A percentile compares a stretch with the other conserved stretches of the same genome.
phyloP scores from a whole-genome alignment of 2,329 filamentous ascomycete genomes.

The Corniculantispora saksenae region DNA sequence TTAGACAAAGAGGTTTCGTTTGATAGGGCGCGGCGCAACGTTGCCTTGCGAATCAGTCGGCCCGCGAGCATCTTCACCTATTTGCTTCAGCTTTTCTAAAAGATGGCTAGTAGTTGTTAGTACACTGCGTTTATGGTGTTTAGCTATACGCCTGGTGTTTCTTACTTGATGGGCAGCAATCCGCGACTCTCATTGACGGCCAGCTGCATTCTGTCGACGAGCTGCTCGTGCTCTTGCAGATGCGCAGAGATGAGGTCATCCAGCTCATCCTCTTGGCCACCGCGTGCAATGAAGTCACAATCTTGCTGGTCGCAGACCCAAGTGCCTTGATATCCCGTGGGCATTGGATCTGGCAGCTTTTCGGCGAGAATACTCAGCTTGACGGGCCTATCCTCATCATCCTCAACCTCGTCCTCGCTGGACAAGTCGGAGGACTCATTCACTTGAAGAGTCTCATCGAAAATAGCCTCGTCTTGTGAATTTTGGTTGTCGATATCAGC shows the following conservation, averaged over 20 bases:
- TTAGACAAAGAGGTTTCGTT: constrained; percentile 13
- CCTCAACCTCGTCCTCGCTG: constrained; percentile 22
- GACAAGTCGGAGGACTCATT: background rate
- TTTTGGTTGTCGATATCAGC: constrained; percentile 31
- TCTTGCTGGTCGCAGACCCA: constrained; percentile 68
- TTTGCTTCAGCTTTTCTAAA: constrained; percentile 16
- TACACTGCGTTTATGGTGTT: too few species aligned
- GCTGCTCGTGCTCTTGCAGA: constrained; percentile 59
- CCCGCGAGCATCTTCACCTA: background rate
- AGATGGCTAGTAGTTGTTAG: constrained; percentile 8
- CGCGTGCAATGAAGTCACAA: constrained; percentile 65
- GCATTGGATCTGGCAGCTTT: constrained; percentile 47
- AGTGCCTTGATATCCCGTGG: constrained; percentile 60
- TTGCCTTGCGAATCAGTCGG: constrained; percentile 2
- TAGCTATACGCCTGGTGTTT: constrained; percentile 12
- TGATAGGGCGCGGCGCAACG: constrained; percentile 5
- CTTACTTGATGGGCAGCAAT: constrained; percentile 59
- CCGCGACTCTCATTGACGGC: constrained; percentile 60
- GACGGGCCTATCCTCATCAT: constrained; percentile 33
- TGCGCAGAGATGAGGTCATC: constrained; percentile 61
- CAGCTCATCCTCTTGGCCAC: constrained; percentile 56
- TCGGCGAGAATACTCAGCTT: constrained; percentile 52
- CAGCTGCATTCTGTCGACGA: constrained; percentile 51
- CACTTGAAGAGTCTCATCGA: background rate
- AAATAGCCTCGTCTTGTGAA: constrained; percentile 20